Percentiles rank a stretch among this genome's conserved stretches.
phyloP scores from a whole-genome alignment of 2,329 filamentous ascomycete genomes.

The Phyllosticta citribraziliensis region DNA sequence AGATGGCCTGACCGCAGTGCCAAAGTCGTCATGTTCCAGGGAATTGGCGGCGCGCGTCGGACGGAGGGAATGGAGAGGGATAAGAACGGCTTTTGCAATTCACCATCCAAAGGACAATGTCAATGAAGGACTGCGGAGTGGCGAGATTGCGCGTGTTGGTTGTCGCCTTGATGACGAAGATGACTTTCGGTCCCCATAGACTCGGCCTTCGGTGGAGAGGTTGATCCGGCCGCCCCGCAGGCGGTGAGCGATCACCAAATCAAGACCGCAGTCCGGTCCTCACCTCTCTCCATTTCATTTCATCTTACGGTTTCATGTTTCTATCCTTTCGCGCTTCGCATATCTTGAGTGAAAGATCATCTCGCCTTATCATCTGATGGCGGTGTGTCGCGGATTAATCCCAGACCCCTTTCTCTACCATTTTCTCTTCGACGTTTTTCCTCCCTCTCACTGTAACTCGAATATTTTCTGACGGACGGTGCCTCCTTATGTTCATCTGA shows the following conservation, averaged over 20 bases:
- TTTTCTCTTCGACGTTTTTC: no score
- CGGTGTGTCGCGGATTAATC: no score
- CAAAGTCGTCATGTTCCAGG: constrained; percentile 53
- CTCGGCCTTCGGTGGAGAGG: background rate
- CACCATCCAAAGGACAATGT: constrained; percentile 7
- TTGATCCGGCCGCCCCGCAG: constrained; percentile 1
- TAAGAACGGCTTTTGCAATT: background rate
- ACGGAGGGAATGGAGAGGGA: constrained; percentile 9
- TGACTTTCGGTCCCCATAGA: constrained; percentile 4
- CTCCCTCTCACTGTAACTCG: no score
- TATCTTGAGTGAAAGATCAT: no score
- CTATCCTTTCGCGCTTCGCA: no score
- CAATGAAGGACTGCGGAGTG: background rate
- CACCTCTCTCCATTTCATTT: no score
- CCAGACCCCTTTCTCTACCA: no score
- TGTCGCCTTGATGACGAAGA: constrained; percentile 6
- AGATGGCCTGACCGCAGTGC: constrained; percentile 58
- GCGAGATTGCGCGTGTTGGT: background rate
- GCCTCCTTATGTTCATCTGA: no score
- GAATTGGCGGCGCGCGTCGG: constrained; percentile 9
- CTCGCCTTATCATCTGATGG: no score
- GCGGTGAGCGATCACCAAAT: background rate
- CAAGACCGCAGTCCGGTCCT: background rate
- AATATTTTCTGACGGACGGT: no score
- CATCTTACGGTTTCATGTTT: background rate